Base-by-base conservation (phyloP, 192 early-diverging fungal species). In the Phlyctochytrium planicorne region DNA sequence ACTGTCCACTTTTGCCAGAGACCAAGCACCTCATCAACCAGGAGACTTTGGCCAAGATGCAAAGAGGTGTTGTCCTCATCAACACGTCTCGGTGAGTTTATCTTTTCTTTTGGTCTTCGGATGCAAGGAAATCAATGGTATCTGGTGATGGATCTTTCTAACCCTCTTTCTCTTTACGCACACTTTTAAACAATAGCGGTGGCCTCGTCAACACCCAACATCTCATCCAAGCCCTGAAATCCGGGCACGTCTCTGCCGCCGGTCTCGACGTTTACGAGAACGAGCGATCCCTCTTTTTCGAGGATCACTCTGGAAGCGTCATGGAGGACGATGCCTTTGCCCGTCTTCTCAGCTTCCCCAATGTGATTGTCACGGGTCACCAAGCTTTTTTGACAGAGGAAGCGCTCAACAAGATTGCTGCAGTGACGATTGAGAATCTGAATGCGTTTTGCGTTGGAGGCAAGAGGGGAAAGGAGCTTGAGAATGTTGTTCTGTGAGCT, bases 241-340 rank as follows among this genome's bases (percentile, higher is more conserved):
- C 63, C 0, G 79, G 81, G 35, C 64, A 79, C 30, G 63, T 83
- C 30, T 69, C 78, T 14, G 53, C 47, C 3, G 76, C 76, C n/a
- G 78, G 81, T n/a, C 69, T 83, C 40, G 81, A 83, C 65, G 81
- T 83, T 6, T 82, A 82, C 57, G 81, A 83, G 67, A 71, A 74
- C n/a, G 79, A 80, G 70, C 65, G 61, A 27, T 52, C 66, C 30
- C 69, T 76, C 70, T 82, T 78, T 57, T 82, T 75, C 36, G 72
- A 81, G 57, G 73, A 83, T 59, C 59, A 59, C 53, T 73, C 70
- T 23, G 63, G 27, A 16, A 61, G 57, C 20, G 60, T 78, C 40
- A 76, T 83, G 52, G 69, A 62, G 30, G 80, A 83, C 64, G 81
- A 83, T 52, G 23, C 37, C 10, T 57, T 80, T 10, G 72, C 74